phyloP scores from a whole-genome alignment of 352 stramenopile species.

The Globisporangium iwayamae region DNA sequence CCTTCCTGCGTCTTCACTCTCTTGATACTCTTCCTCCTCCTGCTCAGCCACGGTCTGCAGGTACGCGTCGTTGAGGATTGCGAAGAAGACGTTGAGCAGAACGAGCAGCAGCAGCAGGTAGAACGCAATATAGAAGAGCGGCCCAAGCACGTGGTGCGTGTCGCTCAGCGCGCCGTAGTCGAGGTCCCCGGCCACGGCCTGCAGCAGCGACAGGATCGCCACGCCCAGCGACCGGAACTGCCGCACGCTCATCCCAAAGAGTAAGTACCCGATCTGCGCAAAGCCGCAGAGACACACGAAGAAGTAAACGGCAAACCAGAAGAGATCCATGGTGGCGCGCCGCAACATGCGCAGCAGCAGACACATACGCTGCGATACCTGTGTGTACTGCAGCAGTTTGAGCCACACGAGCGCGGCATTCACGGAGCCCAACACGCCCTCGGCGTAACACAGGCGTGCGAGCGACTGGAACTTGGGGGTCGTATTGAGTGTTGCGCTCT shows the following conservation, averaged over 20 bases:
- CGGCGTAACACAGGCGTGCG: constrained; percentile 30
- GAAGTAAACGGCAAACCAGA: constrained; percentile 61
- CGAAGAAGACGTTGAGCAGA: constrained; percentile 70
- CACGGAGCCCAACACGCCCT: constrained; percentile 38
- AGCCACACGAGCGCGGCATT: constrained; percentile 60
- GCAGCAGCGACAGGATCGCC: constrained; percentile 51
- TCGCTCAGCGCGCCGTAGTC: constrained; percentile 45
- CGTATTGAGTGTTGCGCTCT: constrained; percentile 15
- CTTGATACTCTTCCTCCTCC: constrained; percentile 47
- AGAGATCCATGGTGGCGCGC: constrained; percentile 46
- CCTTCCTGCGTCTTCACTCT: constrained; percentile 23
- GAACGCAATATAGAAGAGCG: constrained; percentile 69
- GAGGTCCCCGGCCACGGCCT: constrained; percentile 54
- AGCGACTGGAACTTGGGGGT: constrained; percentile 43
- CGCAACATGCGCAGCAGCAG: constrained; percentile 47
- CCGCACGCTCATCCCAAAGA: constrained; percentile 53
- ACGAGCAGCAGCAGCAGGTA: constrained; percentile 70
- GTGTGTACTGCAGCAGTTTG: constrained; percentile 65
- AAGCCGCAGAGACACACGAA: constrained; percentile 58
- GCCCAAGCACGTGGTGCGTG: constrained; percentile 43
- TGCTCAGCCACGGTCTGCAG: constrained; percentile 62
- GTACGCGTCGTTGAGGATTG: constrained; percentile 76
- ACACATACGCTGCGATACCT: constrained; percentile 61
- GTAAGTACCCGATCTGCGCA: constrained; percentile 57
- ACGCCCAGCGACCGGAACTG: constrained; percentile 52